phyloP scores from a whole-genome alignment of 257 asterid genomes.

The Asclepias syriaca region DNA sequence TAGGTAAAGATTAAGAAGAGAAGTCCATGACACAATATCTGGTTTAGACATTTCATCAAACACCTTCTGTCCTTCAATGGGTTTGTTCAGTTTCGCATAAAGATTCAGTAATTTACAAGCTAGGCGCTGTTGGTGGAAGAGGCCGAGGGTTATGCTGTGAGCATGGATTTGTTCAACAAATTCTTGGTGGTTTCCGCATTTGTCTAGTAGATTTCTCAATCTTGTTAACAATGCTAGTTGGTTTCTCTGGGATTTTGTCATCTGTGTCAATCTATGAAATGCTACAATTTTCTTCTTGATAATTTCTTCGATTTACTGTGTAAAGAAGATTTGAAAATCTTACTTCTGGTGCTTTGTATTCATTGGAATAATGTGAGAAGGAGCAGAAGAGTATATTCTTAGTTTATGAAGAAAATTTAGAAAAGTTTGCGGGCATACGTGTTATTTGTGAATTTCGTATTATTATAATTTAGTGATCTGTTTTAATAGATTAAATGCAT shows the following conservation, averaged over 20 bases:
- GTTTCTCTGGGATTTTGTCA: slow-evolving; percentile 2
- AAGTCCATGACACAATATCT: slow-evolving; percentile 63
- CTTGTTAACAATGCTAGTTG: background rate
- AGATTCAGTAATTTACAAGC: slow-evolving; percentile 44
- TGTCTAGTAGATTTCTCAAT: slow-evolving; percentile 32
- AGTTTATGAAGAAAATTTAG: too few species aligned
- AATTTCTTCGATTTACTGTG: too few species aligned
- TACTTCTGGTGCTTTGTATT: too few species aligned
- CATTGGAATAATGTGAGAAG: too few species aligned
- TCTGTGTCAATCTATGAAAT: background rate
- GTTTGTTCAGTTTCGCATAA: slow-evolving; percentile 39
- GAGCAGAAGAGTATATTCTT: too few species aligned
- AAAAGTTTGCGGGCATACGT: too few species aligned
- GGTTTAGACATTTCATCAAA: slow-evolving; percentile 48
- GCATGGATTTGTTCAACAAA: slow-evolving; percentile 51
- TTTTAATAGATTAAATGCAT: too few species aligned
- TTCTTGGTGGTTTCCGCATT: slow-evolving; percentile 29
- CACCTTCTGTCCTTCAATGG: slow-evolving; percentile 36
- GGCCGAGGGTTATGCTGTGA: slow-evolving; percentile 31
- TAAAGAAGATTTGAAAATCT: background rate
- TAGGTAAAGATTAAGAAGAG: slow-evolving; percentile 54
- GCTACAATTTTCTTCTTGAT: background rate
- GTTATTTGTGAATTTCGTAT: too few species aligned
- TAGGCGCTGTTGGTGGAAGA: slow-evolving; percentile 31
- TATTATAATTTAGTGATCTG: too few species aligned